Evolutionary conservation across 2,329 filamentous ascomycete species (phyloP).

Genomic region (Arachnomyces sp.): DNA sequence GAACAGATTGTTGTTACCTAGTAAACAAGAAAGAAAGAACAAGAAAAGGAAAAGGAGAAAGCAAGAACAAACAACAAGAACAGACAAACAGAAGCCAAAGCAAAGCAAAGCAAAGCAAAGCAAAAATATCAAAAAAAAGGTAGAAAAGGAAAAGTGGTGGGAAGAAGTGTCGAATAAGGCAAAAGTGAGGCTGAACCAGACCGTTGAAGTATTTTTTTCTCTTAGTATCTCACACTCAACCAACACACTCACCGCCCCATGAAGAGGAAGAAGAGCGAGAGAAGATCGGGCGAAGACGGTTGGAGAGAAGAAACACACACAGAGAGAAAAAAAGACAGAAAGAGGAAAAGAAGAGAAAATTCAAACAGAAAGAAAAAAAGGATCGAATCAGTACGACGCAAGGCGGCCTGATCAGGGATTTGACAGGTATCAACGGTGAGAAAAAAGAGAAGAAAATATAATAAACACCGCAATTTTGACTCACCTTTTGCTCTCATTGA

Average conservation of each 20-base stretch:
- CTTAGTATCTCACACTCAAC: background rate
- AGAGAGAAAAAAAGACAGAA: slow-evolving; percentile 5
- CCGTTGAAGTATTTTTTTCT: slow-evolving; percentile 7
- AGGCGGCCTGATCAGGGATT: too few species aligned
- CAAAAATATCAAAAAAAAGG: slow-evolving; percentile 3
- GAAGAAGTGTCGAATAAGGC: slow-evolving; percentile 3
- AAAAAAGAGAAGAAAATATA: too few species aligned
- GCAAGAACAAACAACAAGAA: background rate
- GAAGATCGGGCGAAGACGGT: slow-evolving; percentile 2
- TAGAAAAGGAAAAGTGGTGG: slow-evolving; percentile 10
- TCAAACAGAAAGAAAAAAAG: slow-evolving; percentile 15
- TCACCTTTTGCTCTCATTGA: slow-evolving; percentile 3
- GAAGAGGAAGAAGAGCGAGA: background rate
- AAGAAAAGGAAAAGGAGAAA: slow-evolving; percentile 1
- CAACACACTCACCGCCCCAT: background rate
- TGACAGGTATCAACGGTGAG: slow-evolving; percentile 5
- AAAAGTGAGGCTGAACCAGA: slow-evolving; percentile 17
- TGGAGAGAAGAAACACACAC: slow-evolving; percentile 5
- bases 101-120: slow-evolving; percentile 1
- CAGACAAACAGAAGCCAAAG: background rate
- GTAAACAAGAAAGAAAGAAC: slow-evolving; percentile 2
- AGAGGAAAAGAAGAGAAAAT: slow-evolving; percentile 3
- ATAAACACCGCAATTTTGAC: too few species aligned
- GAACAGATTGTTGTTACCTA: too few species aligned
- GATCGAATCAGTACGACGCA: slow-evolving; percentile 8